Conservation (phyloP, 2,329 filamentous ascomycete species). For the Sodiomyces alkalinus region DNA sequence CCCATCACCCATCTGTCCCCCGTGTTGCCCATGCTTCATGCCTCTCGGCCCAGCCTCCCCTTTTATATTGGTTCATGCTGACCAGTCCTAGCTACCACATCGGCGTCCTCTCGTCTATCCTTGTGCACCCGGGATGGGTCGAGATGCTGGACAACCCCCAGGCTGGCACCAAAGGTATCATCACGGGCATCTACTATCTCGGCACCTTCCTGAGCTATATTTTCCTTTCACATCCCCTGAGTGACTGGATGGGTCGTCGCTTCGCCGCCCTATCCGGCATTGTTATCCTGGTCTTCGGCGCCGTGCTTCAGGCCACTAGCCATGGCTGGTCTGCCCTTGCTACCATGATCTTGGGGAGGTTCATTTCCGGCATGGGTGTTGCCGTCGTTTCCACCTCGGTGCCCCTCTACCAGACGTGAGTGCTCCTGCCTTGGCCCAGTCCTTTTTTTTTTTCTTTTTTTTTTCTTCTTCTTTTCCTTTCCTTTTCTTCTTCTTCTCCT, state of each 20-base stretch:
- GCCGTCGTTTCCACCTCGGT: conserved; percentile 40
- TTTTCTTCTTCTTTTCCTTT: no score
- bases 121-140: conserved; percentile 39
- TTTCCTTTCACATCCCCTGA: conserved; percentile 34
- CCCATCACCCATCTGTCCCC: no score
- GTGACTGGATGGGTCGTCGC: conserved; percentile 35
- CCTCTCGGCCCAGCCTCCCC: no score
- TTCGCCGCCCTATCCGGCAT: conserved; percentile 33
- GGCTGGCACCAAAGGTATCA: conserved; percentile 30
- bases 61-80: no score
- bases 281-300: conserved; percentile 29
- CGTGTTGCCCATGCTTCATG: no score
- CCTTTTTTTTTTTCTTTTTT: no score
- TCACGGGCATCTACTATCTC: conserved; percentile 42
- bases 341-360: conserved; percentile 34
- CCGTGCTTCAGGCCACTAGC: conserved; percentile 29
- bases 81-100: conserved; percentile 34
- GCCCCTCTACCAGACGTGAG: conserved; percentile 39
- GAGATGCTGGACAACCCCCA: conserved; percentile 26
- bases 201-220: conserved; percentile 41
- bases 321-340: conserved; percentile 22
- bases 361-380: conserved; percentile 36
- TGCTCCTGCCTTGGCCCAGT: background rate
- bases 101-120: conserved; percentile 39
- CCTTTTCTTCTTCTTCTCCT: no score